These are phyloP conservation scores for Penicillium brevicompactum DNA, from an alignment of 2,329 filamentous ascomycete genomes.

Conservation along the genomic window DNA sequence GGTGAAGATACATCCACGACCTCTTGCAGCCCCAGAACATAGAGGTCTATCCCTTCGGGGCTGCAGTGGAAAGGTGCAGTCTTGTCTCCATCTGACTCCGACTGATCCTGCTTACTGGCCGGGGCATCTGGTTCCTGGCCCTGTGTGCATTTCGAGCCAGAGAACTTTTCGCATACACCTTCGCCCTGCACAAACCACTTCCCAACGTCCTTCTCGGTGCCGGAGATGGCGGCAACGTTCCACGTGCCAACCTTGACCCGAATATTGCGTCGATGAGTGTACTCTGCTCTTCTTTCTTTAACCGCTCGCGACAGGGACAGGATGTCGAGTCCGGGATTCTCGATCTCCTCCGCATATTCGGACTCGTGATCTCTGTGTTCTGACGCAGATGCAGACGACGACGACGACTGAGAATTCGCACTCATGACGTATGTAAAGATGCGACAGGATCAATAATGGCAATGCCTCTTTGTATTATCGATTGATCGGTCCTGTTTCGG, in stretches of 20 bases:
- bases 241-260: constrained; percentile 90
- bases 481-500: neutral
- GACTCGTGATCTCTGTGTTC: constrained; percentile 17
- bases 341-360: constrained; percentile 17
- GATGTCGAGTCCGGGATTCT: constrained; percentile 29
- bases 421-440: constrained; percentile 11
- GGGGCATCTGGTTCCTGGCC: constrained; percentile 17
- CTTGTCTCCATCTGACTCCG: constrained; percentile 44
- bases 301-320: constrained; percentile 60
- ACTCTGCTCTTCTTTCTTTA: constrained; percentile 75
- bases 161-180: constrained; percentile 66
- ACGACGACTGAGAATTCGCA: constrained; percentile 7
- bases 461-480: neutral
- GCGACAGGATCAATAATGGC: neutral
- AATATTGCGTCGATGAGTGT: constrained; percentile 71
- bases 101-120: constrained; percentile 47
- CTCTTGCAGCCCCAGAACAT: constrained; percentile 89
- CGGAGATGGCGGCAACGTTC: constrained; percentile 87
- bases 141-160: constrained; percentile 47
- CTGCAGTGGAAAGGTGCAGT: constrained; percentile 42
- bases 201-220: constrained; percentile 83
- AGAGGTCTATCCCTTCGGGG: constrained; percentile 75
- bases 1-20: constrained; percentile 83
- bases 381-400: constrained; percentile 10
- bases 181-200: constrained; percentile 84